A percentile compares a stretch with the other conserved stretches of the same genome.
Evolutionary conservation across 2,329 filamentous ascomycete species (phyloP).

Genomic region (Rhytidhysteron rufulum): DNA sequence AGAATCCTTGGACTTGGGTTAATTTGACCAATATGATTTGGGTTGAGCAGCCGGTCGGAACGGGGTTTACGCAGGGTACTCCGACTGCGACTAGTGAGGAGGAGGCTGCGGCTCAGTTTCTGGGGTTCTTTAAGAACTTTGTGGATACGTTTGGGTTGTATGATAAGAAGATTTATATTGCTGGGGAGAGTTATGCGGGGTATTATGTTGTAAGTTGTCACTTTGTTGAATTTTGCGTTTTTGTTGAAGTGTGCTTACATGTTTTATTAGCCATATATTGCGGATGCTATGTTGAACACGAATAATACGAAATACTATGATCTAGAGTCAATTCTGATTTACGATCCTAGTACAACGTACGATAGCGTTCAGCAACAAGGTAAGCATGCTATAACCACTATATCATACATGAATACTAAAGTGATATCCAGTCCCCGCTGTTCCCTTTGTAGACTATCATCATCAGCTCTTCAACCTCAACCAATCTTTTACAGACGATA

Average conservation of each 20-base stretch:
- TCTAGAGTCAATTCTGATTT: slow-evolving; percentile 65
- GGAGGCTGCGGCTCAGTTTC: slow-evolving; percentile 67
- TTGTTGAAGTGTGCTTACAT: too few species aligned
- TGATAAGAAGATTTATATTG: slow-evolving; percentile 66
- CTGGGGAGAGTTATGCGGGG: slow-evolving; percentile 71
- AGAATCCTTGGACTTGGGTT: slow-evolving; percentile 46
- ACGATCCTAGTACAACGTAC: slow-evolving; percentile 63
- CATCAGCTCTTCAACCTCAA: slow-evolving; percentile 61
- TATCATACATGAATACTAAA: not conserved
- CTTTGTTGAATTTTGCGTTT: not conserved
- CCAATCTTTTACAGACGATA: slow-evolving; percentile 50
- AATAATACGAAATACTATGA: slow-evolving; percentile 66
- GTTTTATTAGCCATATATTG: slow-evolving; percentile 65
- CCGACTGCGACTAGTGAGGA: slow-evolving; percentile 62
- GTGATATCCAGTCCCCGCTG: slow-evolving; percentile 45
- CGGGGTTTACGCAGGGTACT: slow-evolving; percentile 65
- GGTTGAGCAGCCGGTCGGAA: slow-evolving; percentile 65
- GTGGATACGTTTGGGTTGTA: slow-evolving; percentile 65
- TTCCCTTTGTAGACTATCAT: slow-evolving; percentile 61
- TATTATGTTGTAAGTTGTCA: slow-evolving; percentile 14
- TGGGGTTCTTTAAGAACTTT: slow-evolving; percentile 78
- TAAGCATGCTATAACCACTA: slow-evolving; percentile 13
- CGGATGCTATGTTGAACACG: slow-evolving; percentile 66
- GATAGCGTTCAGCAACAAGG: slow-evolving; percentile 49
- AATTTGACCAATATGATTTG: slow-evolving; percentile 75